These are phyloP conservation scores for Myochromella boudieri DNA, from an alignment of 768 basidiomycete species.

Conservation along the genomic window DNA sequence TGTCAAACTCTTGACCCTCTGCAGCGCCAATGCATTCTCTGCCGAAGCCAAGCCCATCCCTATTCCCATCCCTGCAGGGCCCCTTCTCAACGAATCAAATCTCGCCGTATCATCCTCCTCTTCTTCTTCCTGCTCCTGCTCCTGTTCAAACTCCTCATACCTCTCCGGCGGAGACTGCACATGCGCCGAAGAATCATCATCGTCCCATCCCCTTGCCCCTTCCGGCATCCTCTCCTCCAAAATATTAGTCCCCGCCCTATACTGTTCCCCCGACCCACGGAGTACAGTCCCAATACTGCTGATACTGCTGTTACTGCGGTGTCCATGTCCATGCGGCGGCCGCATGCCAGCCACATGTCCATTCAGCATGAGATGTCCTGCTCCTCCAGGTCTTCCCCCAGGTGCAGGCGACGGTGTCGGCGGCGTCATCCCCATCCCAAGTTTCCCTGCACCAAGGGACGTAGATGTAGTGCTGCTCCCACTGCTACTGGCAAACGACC, in stretches of 20 bases:
- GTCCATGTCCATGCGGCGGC: too few species aligned
- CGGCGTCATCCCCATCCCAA: too few species aligned
- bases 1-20: slow-evolving; percentile 68
- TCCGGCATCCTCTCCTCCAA: too few species aligned
- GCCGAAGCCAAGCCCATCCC: slow-evolving; percentile 29
- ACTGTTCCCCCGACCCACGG: neutral
- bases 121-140: slow-evolving; percentile 45
- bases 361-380: too few species aligned
- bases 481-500: slow-evolving; percentile 26
- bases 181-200: too few species aligned
- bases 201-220: too few species aligned
- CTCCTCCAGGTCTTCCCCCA: too few species aligned
- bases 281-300: slow-evolving; percentile 14
- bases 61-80: neutral
- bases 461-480: slow-evolving; percentile 32
- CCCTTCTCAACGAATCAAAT: slow-evolving; percentile 27
- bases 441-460: too few species aligned
- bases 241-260: too few species aligned
- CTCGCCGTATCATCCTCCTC: slow-evolving; percentile 55
- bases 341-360: too few species aligned
- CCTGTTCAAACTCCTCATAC: slow-evolving; percentile 1
- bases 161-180: slow-evolving; percentile 12
- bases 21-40: slow-evolving; percentile 59
- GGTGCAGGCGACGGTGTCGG: too few species aligned
- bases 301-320: slow-evolving; percentile 15